Base-by-base conservation (phyloP, 163 green algal genomes). In the Scenedesmus sp. region DNA sequence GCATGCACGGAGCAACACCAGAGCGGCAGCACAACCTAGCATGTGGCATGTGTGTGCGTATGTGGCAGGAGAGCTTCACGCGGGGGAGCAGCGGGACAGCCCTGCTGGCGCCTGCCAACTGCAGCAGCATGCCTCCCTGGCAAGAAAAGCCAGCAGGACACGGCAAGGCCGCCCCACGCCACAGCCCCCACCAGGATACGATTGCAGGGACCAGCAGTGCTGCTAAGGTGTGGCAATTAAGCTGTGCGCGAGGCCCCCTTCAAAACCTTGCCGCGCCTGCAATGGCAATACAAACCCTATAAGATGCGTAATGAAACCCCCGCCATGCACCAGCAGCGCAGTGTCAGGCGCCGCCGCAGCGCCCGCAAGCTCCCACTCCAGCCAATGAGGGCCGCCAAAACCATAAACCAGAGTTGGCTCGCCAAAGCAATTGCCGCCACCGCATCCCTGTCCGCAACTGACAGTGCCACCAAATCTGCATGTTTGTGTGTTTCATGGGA, bases 391-490 rank as follows among this genome's bases (percentile, higher is more conserved):
- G 23, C 70, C 4, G 23, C 23, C 23, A 15, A 46, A 52, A 2
- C 70, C 70, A 10, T 79, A 46, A 79, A 52, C 70, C 23, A 79
- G 6, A 13, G 70, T 52, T 12, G 62, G 2, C 23, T 79, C 70
- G 23, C 23, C 70, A 79, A 76, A 23, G 70, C 70, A 79, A 79
- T 79, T 12, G 70, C 4, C 13, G 66, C 70, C 20, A 52, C 70
- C 20, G 46, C 23, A 52, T 76, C 23, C 34, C 34, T 46, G 34
- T 46, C 34, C 70, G 13, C 70, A 79, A 79, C 70, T 52, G 70
- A 79, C 70, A 79, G 20, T 79, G 70, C 70, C 70, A 79, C 70
- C 70, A 13, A 79, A 79, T 79, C 46, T 52, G 70, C 70, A 79
- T 52, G 70, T 79, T 16, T 79, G 0, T 52, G 16, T 64, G 59